phyloP scores from a whole-genome alignment of 768 basidiomycete genomes.

The Leccinum rimulosum region DNA sequence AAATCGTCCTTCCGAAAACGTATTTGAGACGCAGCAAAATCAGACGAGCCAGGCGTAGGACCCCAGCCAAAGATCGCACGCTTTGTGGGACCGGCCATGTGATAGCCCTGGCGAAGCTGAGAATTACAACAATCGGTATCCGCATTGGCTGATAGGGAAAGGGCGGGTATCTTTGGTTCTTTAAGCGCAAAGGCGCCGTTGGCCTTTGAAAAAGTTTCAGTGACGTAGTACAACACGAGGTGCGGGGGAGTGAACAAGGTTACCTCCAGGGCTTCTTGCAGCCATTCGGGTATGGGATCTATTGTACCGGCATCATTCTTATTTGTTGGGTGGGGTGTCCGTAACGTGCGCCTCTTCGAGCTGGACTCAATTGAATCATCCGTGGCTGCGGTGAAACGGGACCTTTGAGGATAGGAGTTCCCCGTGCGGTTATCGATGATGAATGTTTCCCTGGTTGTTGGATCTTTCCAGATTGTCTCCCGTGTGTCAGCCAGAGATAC shows the following conservation, averaged over 20 bases:
- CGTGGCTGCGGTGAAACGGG: constrained; percentile 7
- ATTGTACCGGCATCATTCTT: constrained; percentile 7
- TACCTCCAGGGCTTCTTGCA: constrained; percentile 59
- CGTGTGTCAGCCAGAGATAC: constrained; percentile 31
- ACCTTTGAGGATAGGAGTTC: constrained; percentile 49
- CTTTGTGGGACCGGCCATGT: constrained; percentile 8
- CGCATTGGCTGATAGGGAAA: constrained; percentile 15
- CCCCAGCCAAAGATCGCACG: constrained; percentile 7
- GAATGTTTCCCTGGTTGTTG: constrained; percentile 55
- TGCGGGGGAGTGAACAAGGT: constrained; percentile 18
- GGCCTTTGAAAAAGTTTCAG: constrained; percentile 36
- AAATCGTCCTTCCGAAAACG: constrained; percentile 57
- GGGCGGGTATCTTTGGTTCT: constrained; percentile 47
- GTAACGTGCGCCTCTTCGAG: constrained; percentile 17
- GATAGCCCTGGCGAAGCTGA: constrained; percentile 12
- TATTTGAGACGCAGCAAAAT: constrained; percentile 22
- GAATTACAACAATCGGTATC: constrained; percentile 10
- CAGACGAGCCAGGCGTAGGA: constrained; percentile 13
- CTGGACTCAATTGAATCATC: constrained; percentile 8
- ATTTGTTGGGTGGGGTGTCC: constrained; percentile 1
- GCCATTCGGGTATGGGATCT: constrained; percentile 55
- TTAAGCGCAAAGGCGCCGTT: constrained; percentile 53
- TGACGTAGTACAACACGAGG: constrained; percentile 2
- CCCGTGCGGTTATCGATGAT: constrained; percentile 68
- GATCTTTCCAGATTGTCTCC: constrained; percentile 54